Conservation (phyloP, 306 rosid genomes). For the Quercus rubra region DNA sequence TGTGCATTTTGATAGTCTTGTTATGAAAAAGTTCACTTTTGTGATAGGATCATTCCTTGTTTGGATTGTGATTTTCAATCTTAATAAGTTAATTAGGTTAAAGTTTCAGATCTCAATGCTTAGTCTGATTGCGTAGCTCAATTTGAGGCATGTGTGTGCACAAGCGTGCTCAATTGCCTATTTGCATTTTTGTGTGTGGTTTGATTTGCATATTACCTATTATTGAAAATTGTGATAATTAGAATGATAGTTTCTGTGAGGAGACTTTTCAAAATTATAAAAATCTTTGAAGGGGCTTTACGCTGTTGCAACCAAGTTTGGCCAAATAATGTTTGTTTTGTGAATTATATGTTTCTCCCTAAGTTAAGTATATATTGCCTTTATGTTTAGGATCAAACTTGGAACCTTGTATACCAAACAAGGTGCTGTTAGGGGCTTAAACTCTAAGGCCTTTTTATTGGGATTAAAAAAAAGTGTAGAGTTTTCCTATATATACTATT, state of each 20-base stretch:
- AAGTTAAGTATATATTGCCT: too few species aligned
- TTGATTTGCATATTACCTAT: not conserved
- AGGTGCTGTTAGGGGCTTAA: too few species aligned
- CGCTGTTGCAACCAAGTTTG: not conserved
- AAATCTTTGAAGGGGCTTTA: too few species aligned
- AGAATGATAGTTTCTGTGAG: not conserved
- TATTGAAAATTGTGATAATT: not conserved
- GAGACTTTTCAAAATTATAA: not conserved
- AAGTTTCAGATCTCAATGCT: slow-evolving; percentile 12
- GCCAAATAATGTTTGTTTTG: not conserved
- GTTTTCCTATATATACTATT: too few species aligned
- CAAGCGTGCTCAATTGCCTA: not conserved
- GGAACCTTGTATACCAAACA: too few species aligned
- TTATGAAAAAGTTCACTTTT: not conserved
- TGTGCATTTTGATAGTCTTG: not conserved
- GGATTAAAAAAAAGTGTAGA: too few species aligned
- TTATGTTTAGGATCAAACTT: too few species aligned
- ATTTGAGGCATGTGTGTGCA: not conserved
- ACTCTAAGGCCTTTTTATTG: too few species aligned
- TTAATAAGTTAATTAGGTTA: not conserved
- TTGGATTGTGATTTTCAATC: too few species aligned
- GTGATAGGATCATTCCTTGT: not conserved
- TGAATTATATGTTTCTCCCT: too few species aligned
- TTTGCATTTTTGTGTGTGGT: not conserved
- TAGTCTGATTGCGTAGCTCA: not conserved